Percentiles rank a stretch among this genome's conserved stretches.
These are phyloP conservation scores for Lagenaria siceraria DNA, from an alignment of 306 rosid genomes.

Conservation along the genomic window DNA sequence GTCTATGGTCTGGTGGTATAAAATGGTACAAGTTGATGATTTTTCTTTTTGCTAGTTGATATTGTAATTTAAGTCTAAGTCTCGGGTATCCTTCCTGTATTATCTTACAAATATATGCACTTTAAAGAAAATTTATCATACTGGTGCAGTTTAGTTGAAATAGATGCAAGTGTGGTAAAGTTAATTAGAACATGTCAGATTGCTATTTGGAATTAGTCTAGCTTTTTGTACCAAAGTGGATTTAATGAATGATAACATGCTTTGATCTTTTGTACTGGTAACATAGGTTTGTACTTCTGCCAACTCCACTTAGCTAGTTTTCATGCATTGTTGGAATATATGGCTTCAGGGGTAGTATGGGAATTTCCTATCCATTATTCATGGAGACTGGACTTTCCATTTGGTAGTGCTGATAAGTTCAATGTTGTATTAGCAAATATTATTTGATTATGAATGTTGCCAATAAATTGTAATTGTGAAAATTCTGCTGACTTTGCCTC, in stretches of 20 bases:
- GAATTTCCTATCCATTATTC: background rate
- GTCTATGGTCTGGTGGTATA: background rate
- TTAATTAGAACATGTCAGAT: background rate
- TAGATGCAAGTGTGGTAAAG: background rate
- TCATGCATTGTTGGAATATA: background rate
- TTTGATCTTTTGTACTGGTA: background rate
- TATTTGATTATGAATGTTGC: background rate
- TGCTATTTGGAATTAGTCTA: background rate
- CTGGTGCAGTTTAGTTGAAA: background rate
- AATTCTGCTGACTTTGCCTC: background rate
- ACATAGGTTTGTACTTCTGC: no score
- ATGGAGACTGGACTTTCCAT: background rate
- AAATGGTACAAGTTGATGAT: background rate
- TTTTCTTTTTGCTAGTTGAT: background rate
- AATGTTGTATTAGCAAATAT: background rate
- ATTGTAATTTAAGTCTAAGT: background rate
- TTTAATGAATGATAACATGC: background rate
- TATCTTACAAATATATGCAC: background rate
- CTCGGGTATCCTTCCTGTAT: background rate
- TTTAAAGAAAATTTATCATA: background rate
- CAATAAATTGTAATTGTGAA: background rate
- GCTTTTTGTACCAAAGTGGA: background rate
- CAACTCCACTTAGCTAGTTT: no score
- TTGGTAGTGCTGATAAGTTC: background rate
- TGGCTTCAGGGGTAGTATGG: background rate